Conservation (phyloP, 306 rosid genomes). For the Dalbergia cochinchinensis region DNA sequence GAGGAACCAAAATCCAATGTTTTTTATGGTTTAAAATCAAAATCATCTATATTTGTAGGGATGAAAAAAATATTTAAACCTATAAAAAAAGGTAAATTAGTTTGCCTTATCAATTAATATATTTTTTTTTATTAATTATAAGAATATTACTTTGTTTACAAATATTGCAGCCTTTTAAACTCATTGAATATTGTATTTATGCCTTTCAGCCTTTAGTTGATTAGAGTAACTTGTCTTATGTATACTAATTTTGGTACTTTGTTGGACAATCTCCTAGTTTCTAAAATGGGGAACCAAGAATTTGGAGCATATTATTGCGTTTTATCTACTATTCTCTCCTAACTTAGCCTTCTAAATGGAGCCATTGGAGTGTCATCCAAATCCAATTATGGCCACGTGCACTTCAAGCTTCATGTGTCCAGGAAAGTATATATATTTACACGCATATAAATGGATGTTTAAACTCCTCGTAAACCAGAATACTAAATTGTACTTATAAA, state of each 20-base stretch:
- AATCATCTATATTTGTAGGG: no score
- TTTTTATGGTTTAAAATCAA: no score
- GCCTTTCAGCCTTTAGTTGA: not conserved
- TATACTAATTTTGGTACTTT: slow-evolving; percentile 45
- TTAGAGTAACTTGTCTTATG: not conserved
- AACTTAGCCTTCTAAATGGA: slow-evolving; percentile 27
- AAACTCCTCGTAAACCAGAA: not conserved
- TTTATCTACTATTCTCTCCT: slow-evolving; percentile 42
- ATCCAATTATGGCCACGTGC: slow-evolving; percentile 46
- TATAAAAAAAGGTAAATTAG: no score
- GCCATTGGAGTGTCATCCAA: slow-evolving; percentile 25
- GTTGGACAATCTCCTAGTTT: slow-evolving; percentile 40
- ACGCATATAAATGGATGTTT: no score
- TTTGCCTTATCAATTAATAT: no score
- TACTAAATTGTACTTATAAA: not conserved
- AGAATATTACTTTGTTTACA: no score
- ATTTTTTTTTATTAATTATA: no score
- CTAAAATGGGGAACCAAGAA: slow-evolving; percentile 35
- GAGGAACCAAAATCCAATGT: no score
- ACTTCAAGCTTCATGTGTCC: slow-evolving; percentile 32
- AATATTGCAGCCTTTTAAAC: no score
- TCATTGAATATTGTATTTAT: no score
- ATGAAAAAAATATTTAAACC: no score
- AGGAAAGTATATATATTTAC: no score
- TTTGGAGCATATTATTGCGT: slow-evolving; percentile 37